Evolutionary conservation across 2,329 filamentous ascomycete species (phyloP).

Genomic region (Hypoxylon rubiginosum): DNA sequence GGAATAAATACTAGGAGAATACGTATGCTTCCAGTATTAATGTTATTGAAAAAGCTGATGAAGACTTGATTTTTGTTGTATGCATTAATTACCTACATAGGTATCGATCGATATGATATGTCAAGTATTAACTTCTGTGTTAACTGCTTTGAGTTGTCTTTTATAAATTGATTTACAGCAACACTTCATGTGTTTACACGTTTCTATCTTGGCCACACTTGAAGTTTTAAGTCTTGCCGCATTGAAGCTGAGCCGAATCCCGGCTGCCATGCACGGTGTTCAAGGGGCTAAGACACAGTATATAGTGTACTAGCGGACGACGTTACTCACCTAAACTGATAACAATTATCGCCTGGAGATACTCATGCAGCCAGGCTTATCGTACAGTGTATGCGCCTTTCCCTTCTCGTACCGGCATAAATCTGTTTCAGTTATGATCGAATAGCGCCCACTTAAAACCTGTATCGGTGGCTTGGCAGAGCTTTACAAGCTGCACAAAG

Average conservation of each 20-base stretch:
- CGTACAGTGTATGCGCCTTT: neutral
- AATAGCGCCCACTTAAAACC: slow-evolving; percentile 37
- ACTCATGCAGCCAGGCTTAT: neutral
- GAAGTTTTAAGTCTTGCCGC: neutral
- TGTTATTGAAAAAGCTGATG: neutral
- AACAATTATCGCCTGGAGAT: neutral
- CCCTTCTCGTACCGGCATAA: slow-evolving; percentile 25
- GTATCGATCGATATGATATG: neutral
- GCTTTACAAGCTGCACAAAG: slow-evolving; percentile 15
- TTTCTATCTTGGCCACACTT: neutral
- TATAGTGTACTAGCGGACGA: slow-evolving; percentile 1
- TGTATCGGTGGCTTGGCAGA: slow-evolving; percentile 37
- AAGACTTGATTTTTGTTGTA: neutral
- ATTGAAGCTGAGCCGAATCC: slow-evolving; percentile 3
- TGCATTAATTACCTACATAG: neutral
- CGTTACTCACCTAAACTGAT: neutral
- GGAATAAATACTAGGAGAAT: no score
- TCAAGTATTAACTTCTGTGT: neutral
- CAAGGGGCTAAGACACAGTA: neutral
- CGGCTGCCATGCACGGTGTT: slow-evolving; percentile 2
- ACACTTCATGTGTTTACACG: neutral
- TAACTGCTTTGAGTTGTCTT: neutral
- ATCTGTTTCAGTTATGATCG: slow-evolving; percentile 41
- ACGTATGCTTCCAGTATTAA: neutral
- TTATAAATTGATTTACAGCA: neutral